Base-by-base conservation (phyloP, 2,329 filamentous ascomycete genomes). In the Akanthomyces lecanii region DNA sequence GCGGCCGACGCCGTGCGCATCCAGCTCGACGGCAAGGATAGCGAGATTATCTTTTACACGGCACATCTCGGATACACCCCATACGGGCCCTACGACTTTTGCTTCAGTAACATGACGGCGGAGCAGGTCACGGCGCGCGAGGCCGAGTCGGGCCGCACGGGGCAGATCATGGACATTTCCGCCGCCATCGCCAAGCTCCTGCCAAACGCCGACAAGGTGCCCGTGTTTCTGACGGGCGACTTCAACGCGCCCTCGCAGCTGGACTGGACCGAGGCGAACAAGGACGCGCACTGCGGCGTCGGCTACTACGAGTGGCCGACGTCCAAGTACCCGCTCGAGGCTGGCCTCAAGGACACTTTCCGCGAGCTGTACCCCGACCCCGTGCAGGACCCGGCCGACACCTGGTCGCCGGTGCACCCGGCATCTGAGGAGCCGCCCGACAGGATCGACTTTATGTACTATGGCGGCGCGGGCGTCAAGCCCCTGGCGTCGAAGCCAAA, bases 241-340 rank as follows among this genome's bases (percentile, higher is more conserved):
- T 76, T 79, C 64, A 79, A 79, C 65, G 76, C 77, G 1, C 77
- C 77, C 0, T 79, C 77, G 21, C 77, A 79, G 52, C 70, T 78
- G 2, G 77, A 79, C 69, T 79, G 73, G 69, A 74, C 71, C 4
- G 71, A 76, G 5, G 70, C 66, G 5, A 66, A 71, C 1, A 68
- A 68, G 33, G 66, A 72, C 5, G 70, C 70, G 63, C 72, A 79
- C 68, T 79, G 77, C 61, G 75, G 74, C 11, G 71, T 71, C 50
- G 69, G 66, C 5, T 63, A 68, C 45, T 67, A 77, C 4, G 67
- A 67, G 10, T 79, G 77, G 77, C 77, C 77, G 3, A 76, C 74
- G 0, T 79, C 77, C 0, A 65, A 67, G 3, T 66, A 72, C 6
- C 73, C 76, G 7, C 63, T 67, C 12, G 68, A 76, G 14, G 69